Evolutionary conservation across 2,329 filamentous ascomycete species (phyloP).

Genomic region (Lasiodiplodia sp.): DNA sequence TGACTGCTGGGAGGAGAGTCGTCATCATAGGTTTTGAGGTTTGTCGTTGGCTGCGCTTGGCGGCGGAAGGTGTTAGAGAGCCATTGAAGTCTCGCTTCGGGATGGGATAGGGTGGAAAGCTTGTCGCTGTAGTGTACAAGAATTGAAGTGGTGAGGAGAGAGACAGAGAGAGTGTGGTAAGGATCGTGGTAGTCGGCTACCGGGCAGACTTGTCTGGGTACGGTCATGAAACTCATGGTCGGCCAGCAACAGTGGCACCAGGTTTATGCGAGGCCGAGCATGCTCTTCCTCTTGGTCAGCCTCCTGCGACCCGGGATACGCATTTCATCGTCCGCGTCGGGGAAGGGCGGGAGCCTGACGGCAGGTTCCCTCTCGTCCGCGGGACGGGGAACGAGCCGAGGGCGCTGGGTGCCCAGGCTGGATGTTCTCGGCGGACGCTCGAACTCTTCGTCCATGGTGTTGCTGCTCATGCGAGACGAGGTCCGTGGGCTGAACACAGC

Average conservation of each 20-base stretch:
- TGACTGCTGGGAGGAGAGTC: conserved; percentile 26
- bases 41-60: conserved; percentile 17
- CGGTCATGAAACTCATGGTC: conserved; percentile 1
- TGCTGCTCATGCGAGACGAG: conserved; percentile 19
- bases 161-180: neutral
- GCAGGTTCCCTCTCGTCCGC: conserved; percentile 46
- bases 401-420: conserved; percentile 30
- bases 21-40: conserved; percentile 13
- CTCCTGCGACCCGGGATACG: conserved; percentile 33
- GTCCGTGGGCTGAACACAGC: conserved; percentile 21
- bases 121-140: conserved; percentile 18
- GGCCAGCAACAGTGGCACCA: neutral
- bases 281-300: conserved; percentile 46
- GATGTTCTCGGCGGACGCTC: conserved; percentile 13
- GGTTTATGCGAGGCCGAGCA: conserved; percentile 40
- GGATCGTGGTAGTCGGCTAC: conserved; percentile 12
- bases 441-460: conserved; percentile 8
- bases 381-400: conserved; percentile 43
- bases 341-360: conserved; percentile 44
- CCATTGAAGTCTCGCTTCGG: conserved; percentile 26
- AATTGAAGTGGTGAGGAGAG: conserved; percentile 1
- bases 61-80: conserved; percentile 4
- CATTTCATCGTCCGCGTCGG: conserved; percentile 33
- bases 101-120: conserved; percentile 9
- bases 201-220: neutral